These are phyloP conservation scores for Colletotrichum sp. DNA, from an alignment of 2,329 filamentous ascomycete species.

Conservation along the genomic window DNA sequence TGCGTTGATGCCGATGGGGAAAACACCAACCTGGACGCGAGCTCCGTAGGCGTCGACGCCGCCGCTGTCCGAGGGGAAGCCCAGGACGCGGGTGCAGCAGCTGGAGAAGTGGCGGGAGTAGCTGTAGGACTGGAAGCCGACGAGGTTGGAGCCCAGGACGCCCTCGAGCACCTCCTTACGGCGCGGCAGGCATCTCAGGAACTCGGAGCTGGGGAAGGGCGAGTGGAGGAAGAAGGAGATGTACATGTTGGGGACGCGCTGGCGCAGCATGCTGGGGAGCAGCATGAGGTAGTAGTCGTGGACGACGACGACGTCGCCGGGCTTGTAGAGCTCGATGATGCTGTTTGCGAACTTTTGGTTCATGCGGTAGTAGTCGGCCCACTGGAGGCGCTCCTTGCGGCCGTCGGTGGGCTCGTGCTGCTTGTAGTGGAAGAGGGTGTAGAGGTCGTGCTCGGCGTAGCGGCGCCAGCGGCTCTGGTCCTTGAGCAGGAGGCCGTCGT, in stretches of 20 bases:
- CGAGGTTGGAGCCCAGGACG: constrained; percentile 87
- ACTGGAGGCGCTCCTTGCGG: constrained; percentile 79
- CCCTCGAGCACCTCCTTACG: constrained; percentile 92
- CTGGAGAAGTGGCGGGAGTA: constrained; percentile 95
- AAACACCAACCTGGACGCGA: constrained; percentile 89
- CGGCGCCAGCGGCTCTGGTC: constrained; percentile 87
- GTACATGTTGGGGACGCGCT: constrained; percentile 86
- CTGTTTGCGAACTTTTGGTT: constrained; percentile 91
- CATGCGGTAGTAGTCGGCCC: constrained; percentile 92
- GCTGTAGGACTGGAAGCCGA: constrained; percentile 95
- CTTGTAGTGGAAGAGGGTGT: constrained; percentile 95
- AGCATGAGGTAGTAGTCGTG: constrained; percentile 95
- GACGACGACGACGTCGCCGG: constrained; percentile 89
- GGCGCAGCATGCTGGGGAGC: constrained; percentile 85
- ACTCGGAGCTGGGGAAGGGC: constrained; percentile 96
- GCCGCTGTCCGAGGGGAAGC: constrained; percentile 84
- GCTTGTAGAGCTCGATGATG: constrained; percentile 87
- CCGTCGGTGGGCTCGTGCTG: constrained; percentile 90
- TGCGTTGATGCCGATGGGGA: constrained; percentile 95
- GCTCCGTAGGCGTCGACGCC: constrained; percentile 90
- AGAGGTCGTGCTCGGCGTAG: constrained; percentile 90
- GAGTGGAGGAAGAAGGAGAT: constrained; percentile 95
- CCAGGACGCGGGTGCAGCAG: constrained; percentile 88
- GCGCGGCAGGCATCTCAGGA: constrained; percentile 84
- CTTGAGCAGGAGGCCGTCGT: constrained; percentile 74